Base-by-base conservation (phyloP, 352 stramenopile species). In the Bremia lactucae region DNA sequence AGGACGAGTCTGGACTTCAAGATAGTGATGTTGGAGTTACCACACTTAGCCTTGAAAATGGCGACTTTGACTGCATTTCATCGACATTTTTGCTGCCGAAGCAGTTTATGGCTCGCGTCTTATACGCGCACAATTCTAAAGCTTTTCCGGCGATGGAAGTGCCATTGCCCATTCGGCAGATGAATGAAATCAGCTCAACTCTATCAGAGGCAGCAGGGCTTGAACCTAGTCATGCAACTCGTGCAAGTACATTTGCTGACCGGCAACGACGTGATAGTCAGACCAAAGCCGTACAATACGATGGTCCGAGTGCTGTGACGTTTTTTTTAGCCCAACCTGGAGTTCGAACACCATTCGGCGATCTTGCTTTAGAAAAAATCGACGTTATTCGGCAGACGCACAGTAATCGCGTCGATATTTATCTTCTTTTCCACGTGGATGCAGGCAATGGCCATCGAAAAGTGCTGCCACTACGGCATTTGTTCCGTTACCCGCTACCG, bases 51-150 rank as follows among this genome's bases (percentile, higher is more conserved):
- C 50, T 89, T 4, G 66, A 74, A 13, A 75, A 72, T 8, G 81
- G 78, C 10, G 81, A 91, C 40, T 93, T 93, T 36, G 81, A 93
- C 47, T 85, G 60, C 43, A 75, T 90, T 38, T 88, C 81, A 1
- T 67, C 57, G 3, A 75, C 58, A n/a, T 78, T 87, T 19, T 59
- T 59, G 6, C 52, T 89, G 7, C 81, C 77, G 0, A 77, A 74
- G 42, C 49, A 82, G 2, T 93, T 93, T 44, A 42, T 52, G 4
- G 51, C 86, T 13, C 62, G 75, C 10, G 49, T 93, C 3, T 43
- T 65, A 25, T 90, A 68, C 35, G 50, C 62, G 6, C 72, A 77
- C 14, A 48, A 72, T 36, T 44, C 52, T 4, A 73, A 57, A 31
- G 72, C 59, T 1, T 87, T 90, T 29, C 66, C 68, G 2, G 38